Evolutionary conservation across 2,329 filamentous ascomycete genomes (phyloP).

Genomic region (Neofusicoccum ribis): DNA sequence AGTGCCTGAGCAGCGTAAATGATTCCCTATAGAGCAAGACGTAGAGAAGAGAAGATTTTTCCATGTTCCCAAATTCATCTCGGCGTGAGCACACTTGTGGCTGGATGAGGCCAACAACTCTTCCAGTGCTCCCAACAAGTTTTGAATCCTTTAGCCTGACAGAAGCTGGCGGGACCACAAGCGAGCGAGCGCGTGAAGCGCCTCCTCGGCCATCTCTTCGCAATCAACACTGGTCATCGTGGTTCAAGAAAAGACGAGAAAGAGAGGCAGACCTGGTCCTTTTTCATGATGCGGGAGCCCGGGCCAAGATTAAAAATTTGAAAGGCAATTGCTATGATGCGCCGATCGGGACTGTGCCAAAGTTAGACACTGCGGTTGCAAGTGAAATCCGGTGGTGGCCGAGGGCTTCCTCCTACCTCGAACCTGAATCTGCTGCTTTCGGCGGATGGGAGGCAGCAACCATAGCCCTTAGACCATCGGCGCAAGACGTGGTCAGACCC

Average conservation of each 20-base stretch:
- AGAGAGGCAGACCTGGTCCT: too few relatives aligned
- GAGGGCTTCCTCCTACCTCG: not conserved
- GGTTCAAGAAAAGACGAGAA: too few relatives aligned
- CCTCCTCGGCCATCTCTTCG: too few relatives aligned
- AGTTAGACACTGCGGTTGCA: not conserved
- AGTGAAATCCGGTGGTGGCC: too few relatives aligned
- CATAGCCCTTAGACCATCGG: not conserved
- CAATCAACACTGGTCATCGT: too few relatives aligned
- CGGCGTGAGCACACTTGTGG: too few relatives aligned
- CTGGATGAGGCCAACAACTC: too few relatives aligned
- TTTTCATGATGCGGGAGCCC: too few relatives aligned
- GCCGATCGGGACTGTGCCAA: not conserved
- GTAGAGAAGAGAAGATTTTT: not conserved
- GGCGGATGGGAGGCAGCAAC: not conserved
- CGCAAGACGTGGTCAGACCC: not conserved
- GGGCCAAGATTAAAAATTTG: not conserved
- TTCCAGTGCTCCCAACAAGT: too few relatives aligned
- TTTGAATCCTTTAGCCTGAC: too few relatives aligned
- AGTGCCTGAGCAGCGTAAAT: constrained; percentile 59
- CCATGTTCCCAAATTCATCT: not conserved
- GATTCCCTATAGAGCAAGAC: not conserved
- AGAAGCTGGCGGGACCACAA: too few relatives aligned
- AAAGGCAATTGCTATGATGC: not conserved
- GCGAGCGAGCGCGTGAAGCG: too few relatives aligned
- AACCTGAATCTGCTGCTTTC: constrained; percentile 6